These are phyloP conservation scores for Cutaneotrichosporon sp. DNA, from an alignment of 1,284 basidiomycete genomes.

Conservation along the genomic window DNA sequence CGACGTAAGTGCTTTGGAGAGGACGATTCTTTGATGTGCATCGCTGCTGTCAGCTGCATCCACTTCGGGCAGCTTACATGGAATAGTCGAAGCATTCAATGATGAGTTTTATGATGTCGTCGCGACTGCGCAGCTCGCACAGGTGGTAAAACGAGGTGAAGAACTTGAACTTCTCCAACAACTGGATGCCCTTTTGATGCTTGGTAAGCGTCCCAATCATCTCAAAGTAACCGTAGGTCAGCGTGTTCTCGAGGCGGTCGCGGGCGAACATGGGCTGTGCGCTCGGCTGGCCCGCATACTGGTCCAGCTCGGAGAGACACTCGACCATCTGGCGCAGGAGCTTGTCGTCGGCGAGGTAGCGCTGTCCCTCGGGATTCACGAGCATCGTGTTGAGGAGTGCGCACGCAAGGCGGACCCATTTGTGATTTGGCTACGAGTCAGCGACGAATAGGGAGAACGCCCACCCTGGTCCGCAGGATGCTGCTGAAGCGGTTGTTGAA, in stretches of 20 bases:
- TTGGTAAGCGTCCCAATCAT: constrained; percentile 90
- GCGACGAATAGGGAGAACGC: constrained; percentile 15
- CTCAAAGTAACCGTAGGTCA: constrained; percentile 90
- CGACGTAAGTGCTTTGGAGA: constrained; percentile 90
- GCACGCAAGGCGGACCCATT: constrained; percentile 82
- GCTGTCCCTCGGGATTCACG: constrained; percentile 72
- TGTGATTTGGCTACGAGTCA: constrained; percentile 59
- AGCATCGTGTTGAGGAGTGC: constrained; percentile 76
- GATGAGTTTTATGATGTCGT: constrained; percentile 85
- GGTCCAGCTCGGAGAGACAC: constrained; percentile 86
- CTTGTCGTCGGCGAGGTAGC: constrained; percentile 81
- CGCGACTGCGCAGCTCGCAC: constrained; percentile 80
- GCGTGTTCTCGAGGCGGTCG: constrained; percentile 70
- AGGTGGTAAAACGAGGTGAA: constrained; percentile 95
- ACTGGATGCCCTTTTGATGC: constrained; percentile 80
- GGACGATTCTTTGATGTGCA: constrained; percentile 81
- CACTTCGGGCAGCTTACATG: constrained; percentile 54
- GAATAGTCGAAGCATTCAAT: constrained; percentile 88
- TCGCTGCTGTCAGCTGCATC: constrained; percentile 56
- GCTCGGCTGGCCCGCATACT: constrained; percentile 52
- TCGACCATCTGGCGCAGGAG: constrained; percentile 80
- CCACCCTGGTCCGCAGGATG: constrained; percentile 66
- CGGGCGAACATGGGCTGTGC: constrained; percentile 76
- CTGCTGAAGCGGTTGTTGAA: constrained; percentile 80
- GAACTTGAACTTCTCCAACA: constrained; percentile 85